Percentiles rank a stretch among this genome's conserved stretches.
Evolutionary conservation across 2,329 filamentous ascomycete species (phyloP).

Genomic region (Lecanicillium sp.): DNA sequence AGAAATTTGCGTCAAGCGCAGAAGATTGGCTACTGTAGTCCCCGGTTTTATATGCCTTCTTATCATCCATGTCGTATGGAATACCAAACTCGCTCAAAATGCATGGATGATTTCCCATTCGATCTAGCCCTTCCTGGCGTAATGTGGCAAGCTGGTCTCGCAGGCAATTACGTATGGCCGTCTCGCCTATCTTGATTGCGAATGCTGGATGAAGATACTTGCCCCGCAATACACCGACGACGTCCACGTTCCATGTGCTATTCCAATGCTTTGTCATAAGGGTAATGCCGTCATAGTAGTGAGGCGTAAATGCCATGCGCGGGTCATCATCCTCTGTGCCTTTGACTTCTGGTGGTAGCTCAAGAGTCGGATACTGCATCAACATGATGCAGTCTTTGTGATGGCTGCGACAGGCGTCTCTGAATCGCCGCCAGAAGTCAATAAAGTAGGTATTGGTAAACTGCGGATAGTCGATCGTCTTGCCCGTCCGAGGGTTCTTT

Average conservation of each 20-base stretch:
- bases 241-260: conserved; percentile 91
- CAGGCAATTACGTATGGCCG: conserved; percentile 89
- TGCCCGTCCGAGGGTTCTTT: conserved; percentile 65
- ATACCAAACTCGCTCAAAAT: conserved; percentile 94
- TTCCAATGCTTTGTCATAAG: conserved; percentile 99
- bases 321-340: conserved; percentile 82
- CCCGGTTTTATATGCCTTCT: conserved; percentile 89
- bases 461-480: conserved; percentile 67
- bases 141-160: conserved; percentile 79
- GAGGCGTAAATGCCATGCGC: conserved; percentile 84
- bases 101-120: conserved; percentile 82
- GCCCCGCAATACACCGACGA: conserved; percentile 83
- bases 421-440: conserved; percentile 71
- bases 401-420: conserved; percentile 62
- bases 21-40: conserved; percentile 89
- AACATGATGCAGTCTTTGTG: conserved; percentile 81
- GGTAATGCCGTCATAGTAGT: conserved; percentile 96
- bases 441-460: conserved; percentile 93
- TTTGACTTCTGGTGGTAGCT: conserved; percentile 83
- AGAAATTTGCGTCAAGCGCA: conserved; percentile 95
- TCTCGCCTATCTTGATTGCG: conserved; percentile 86
- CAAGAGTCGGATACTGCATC: conserved; percentile 84
- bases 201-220: conserved; percentile 84
- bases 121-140: conserved; percentile 76
- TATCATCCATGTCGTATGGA: conserved; percentile 97